Evolutionary conservation across 176 grass and related monocot genomes (phyloP), one percentile per base, ranked within the genome.

Genomic region (Elaeis guineensis): DNA sequence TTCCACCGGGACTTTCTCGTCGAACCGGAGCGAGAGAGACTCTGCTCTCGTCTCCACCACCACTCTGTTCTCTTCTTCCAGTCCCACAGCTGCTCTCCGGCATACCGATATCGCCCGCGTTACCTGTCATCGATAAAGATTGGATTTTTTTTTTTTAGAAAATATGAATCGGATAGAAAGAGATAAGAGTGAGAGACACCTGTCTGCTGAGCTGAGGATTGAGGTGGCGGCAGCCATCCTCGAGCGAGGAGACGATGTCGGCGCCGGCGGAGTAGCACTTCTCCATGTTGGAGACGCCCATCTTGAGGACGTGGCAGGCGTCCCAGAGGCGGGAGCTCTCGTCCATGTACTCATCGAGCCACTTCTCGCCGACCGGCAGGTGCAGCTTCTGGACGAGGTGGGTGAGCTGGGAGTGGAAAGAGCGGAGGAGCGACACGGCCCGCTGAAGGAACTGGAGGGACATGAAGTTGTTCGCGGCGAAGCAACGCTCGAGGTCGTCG

Each of bases 281-380:
- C 75, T 95, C 91, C 83, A 95, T 70, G 74, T 75, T 74, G 14
- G 83, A 32, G 64, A 82, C 63, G 68, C 86, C 91, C 7, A 65
- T 67, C 52, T 85, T 89, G 44, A 95, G 79, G 18, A 80, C 77
- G 21, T 85, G 70, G 67, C 86, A 90, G 3, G 75, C 77, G 23
- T 95, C 83, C 83, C 83, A 95, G 62, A 95, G 80, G 25, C 83
- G 64, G 2, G 91, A 87, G 44, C 81, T 83, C 83, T 95, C 91
- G 78, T 95, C 86, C 91, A 95, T 95, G 83, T 90, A 95, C 59
- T 95, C 90, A 57, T 95, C 90, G 4, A 90, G 83, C 90, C 91
- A 96, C 0, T 74, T 77, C 11, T 79, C 91, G 3, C 91, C 91
- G 0, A 64, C 83, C 3, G 86, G 91, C 32, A 96, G 80, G 72